These are phyloP conservation scores for Verticillium dahliae DNA, from an alignment of 2,329 filamentous ascomycete species.

Conservation along the genomic window DNA sequence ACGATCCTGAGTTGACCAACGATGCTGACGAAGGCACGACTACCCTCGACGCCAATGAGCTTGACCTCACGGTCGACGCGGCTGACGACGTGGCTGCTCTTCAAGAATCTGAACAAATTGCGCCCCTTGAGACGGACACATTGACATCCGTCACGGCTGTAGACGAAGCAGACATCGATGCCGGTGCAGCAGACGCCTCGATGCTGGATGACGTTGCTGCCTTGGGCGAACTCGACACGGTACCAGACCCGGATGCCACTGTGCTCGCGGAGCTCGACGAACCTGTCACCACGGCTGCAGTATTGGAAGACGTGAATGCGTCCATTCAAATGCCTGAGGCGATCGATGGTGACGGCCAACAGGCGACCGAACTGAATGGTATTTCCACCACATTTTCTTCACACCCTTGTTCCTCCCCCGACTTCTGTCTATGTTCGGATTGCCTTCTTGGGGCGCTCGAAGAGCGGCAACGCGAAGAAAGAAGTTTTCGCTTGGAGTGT, in stretches of 20 bases:
- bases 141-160: background rate
- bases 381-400: conserved; percentile 4
- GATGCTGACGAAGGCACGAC: conserved; percentile 13
- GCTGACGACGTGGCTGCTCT: background rate
- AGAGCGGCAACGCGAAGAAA: conserved; percentile 6
- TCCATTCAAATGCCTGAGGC: background rate
- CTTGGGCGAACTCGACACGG: background rate
- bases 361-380: conserved; percentile 5
- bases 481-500: conserved; percentile 2
- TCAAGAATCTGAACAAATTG: background rate
- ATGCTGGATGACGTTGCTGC: background rate
- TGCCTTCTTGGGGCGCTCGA: conserved; percentile 1
- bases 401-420: conserved; percentile 5
- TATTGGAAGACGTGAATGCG: background rate
- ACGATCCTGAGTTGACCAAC: conserved; percentile 13
- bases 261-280: background rate
- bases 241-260: background rate
- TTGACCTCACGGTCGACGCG: background rate
- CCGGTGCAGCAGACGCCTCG: background rate
- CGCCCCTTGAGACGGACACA: background rate
- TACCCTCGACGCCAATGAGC: conserved; percentile 6
- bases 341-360: background rate
- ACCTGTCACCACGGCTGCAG: background rate
- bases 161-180: background rate
- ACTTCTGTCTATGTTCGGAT: conserved; percentile 7